Evolutionary conservation across 768 basidiomycete genomes (phyloP).

Genomic region (Suillus spraguei): DNA sequence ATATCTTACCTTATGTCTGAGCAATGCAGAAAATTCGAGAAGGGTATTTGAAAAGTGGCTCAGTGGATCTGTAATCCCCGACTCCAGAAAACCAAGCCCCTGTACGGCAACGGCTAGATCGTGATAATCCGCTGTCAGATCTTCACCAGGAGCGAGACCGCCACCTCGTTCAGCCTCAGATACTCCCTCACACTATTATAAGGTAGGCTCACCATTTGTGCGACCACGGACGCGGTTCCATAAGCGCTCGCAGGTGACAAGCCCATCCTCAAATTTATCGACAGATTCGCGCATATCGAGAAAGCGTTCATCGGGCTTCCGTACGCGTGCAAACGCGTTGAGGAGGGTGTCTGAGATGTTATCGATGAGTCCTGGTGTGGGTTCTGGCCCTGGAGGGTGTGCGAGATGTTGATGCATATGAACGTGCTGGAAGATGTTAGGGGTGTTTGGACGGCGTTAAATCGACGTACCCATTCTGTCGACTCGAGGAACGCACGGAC

Average conservation of each 20-base stretch:
- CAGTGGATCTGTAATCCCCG: slow-evolving; percentile 96
- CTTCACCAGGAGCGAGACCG: slow-evolving; percentile 81
- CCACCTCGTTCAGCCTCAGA: slow-evolving; percentile 90
- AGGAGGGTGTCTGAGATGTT: slow-evolving; percentile 94
- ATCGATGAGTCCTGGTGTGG: slow-evolving; percentile 82
- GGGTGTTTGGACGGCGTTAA: slow-evolving; percentile 8
- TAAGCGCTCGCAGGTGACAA: slow-evolving; percentile 77
- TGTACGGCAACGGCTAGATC: slow-evolving; percentile 96
- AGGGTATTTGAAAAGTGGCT: slow-evolving; percentile 97
- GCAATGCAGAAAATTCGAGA: slow-evolving; percentile 89
- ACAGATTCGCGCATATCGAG: slow-evolving; percentile 88
- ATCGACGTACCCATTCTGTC: slow-evolving; percentile 88
- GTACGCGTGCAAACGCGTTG: slow-evolving; percentile 93
- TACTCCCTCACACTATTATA: slow-evolving; percentile 36
- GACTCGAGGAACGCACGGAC: slow-evolving; percentile 96
- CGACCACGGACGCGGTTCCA: slow-evolving; percentile 78
- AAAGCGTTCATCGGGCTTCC: slow-evolving; percentile 97
- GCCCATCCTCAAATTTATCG: slow-evolving; percentile 97
- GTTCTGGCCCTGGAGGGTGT: slow-evolving; percentile 86
- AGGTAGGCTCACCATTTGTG: slow-evolving; percentile 75
- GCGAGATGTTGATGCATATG: slow-evolving; percentile 97
- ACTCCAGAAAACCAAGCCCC: slow-evolving; percentile 96
- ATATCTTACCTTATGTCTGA: slow-evolving; percentile 74
- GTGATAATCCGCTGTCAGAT: slow-evolving; percentile 96
- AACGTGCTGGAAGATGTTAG: slow-evolving; percentile 64